Percentiles rank a stretch among this genome's conserved stretches.
These are phyloP conservation scores for Penicillium angulare DNA, from an alignment of 495 filamentous ascomycete species.

Conservation along the genomic window DNA sequence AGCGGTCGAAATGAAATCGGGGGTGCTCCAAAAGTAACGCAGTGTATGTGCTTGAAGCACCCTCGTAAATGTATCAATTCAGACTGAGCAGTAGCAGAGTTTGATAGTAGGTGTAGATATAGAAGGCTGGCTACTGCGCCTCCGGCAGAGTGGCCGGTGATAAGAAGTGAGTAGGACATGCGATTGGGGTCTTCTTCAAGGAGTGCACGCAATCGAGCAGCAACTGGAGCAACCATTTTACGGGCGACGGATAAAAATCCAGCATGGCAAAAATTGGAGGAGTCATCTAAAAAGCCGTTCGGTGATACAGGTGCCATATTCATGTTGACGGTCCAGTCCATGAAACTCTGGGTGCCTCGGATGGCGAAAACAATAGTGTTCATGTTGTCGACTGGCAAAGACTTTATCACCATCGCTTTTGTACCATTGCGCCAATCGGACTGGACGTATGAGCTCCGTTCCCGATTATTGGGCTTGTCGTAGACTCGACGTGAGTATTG, in stretches of 20 bases:
- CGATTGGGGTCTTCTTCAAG: slow-evolving; percentile 69
- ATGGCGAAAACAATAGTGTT: slow-evolving; percentile 79
- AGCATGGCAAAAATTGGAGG: slow-evolving; percentile 70
- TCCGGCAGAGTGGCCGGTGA: slow-evolving; percentile 82
- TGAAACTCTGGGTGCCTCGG: slow-evolving; percentile 71
- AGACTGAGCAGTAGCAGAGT: slow-evolving; percentile 43
- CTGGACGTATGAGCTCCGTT: slow-evolving; percentile 62
- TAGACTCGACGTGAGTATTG: slow-evolving; percentile 73
- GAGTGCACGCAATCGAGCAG: slow-evolving; percentile 62
- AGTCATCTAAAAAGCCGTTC: slow-evolving; percentile 68
- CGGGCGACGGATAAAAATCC: slow-evolving; percentile 74
- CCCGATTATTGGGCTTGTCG: slow-evolving; percentile 54
- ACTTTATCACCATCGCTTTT: slow-evolving; percentile 83
- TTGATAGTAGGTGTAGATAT: slow-evolving; percentile 74
- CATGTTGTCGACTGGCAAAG: slow-evolving; percentile 69
- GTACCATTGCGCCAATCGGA: slow-evolving; percentile 69
- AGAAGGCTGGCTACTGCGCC: slow-evolving; percentile 76
- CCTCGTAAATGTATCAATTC: slow-evolving; percentile 66
- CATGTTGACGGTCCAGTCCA: slow-evolving; percentile 83
- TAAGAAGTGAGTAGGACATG: slow-evolving; percentile 65
- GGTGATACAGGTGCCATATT: slow-evolving; percentile 62
- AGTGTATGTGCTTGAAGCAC: slow-evolving; percentile 73
- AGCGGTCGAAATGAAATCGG: slow-evolving; percentile 71
- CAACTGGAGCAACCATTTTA: slow-evolving; percentile 72
- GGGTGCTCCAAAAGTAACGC: slow-evolving; percentile 78